A percentile compares a stretch with the other conserved stretches of the same genome.
phyloP scores from a whole-genome alignment of 306 rosid species.

The Hippophae rhamnoides region DNA sequence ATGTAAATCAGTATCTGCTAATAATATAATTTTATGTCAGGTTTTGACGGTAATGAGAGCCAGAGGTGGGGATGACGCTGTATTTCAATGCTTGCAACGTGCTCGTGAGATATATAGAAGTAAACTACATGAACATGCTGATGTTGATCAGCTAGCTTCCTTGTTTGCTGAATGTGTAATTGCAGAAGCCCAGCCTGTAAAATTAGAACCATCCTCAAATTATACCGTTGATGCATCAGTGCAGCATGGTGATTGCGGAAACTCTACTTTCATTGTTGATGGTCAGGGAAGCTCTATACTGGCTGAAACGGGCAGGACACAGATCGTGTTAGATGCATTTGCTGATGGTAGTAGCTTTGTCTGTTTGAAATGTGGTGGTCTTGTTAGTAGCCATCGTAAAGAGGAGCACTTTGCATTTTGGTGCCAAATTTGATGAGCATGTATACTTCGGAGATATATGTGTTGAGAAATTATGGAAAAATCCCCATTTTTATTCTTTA shows the following conservation, averaged over 20 bases:
- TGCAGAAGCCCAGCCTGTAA: conserved; percentile 68
- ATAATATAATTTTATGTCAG: conserved; percentile 32
- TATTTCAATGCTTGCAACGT: conserved; percentile 62
- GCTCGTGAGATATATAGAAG: conserved; percentile 73
- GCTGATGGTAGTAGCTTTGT: conserved; percentile 96
- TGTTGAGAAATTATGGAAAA: no score
- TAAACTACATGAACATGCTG: conserved; percentile 59
- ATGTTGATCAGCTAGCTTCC: conserved; percentile 76
- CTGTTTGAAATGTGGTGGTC: conserved; percentile 93
- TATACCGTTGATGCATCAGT: conserved; percentile 16
- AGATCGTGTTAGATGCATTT: conserved; percentile 84
- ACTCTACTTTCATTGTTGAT: conserved; percentile 7
- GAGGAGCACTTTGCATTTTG: conserved; percentile 84
- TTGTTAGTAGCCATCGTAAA: conserved; percentile 76
- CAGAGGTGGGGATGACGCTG: conserved; percentile 87
- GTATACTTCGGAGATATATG: no score
- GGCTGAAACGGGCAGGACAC: conserved; percentile 84
- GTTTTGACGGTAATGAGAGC: conserved; percentile 64
- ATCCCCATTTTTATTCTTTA: no score
- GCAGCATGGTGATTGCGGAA: background rate
- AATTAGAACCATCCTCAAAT: conserved; percentile 25
- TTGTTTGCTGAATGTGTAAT: conserved; percentile 96
- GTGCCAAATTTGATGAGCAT: conserved; percentile 44
- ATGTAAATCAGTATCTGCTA: conserved; percentile 1
- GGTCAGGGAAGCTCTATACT: conserved; percentile 59